Percentiles rank a stretch among this genome's conserved stretches.
Evolutionary conservation across 1,284 basidiomycete species (phyloP).

Genomic region (Pterula multifida): DNA sequence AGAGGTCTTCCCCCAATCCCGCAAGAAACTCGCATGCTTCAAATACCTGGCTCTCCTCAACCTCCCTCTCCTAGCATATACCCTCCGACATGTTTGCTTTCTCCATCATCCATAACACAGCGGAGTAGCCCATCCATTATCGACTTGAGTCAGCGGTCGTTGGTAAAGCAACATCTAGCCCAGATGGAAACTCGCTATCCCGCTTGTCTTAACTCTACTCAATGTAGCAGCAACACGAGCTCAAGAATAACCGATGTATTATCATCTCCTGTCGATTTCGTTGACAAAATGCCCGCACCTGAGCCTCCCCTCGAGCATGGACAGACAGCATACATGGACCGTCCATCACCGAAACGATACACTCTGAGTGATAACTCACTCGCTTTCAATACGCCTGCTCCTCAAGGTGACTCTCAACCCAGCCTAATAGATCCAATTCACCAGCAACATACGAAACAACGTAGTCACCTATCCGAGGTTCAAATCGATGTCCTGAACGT

Average conservation of each 20-base stretch:
- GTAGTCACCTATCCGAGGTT: not conserved
- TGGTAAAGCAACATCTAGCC: constrained; percentile 40
- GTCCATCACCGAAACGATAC: too few relatives aligned
- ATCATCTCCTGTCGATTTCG: not conserved
- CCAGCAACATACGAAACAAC: not conserved
- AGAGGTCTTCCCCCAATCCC: constrained; percentile 23
- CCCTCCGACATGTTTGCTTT: constrained; percentile 11
- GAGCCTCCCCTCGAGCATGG: not conserved
- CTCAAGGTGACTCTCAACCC: too few relatives aligned
- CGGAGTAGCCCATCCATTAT: constrained; percentile 37
- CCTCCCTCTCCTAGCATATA: constrained; percentile 17
- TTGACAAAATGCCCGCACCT: not conserved
- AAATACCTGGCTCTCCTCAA: constrained; percentile 9
- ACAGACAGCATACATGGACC: too few relatives aligned
- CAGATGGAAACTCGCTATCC: constrained; percentile 25
- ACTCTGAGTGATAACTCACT: not conserved
- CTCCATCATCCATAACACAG: constrained; percentile 11
- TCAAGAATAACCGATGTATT: not conserved
- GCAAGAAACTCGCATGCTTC: constrained; percentile 2
- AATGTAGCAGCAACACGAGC: not conserved
- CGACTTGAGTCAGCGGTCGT: constrained; percentile 34
- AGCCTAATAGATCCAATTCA: not conserved
- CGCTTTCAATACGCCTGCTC: too few relatives aligned
- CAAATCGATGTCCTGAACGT: not conserved
- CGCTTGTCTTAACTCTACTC: constrained; percentile 8